phyloP scores from a whole-genome alignment of 176 grass and related monocot species.

The bread wheat (Triticum aestivum) region IWGSC_CS_RefSeq_v2.1 NC_057807.1:56256992-56257491 shows the following conservation, averaged over 20 bases:
- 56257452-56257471: slow-evolving; percentile 6
- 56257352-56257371: neutral
- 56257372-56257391: neutral
- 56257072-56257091: neutral
- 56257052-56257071: too few relatives aligned
- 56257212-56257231: neutral
- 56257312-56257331: slow-evolving; percentile 6
- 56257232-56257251: neutral
- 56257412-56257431: slow-evolving; percentile 1
- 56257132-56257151: slow-evolving; percentile 8
- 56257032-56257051: too few relatives aligned
- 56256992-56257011: too few relatives aligned
- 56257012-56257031: too few relatives aligned
- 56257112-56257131: neutral
- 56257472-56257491: neutral
- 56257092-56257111: slow-evolving; percentile 8
- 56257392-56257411: neutral
- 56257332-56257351: neutral
- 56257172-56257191: neutral
- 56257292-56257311: neutral
- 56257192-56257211: slow-evolving; percentile 1
- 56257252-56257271: neutral
- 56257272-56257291: neutral
- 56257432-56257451: neutral
- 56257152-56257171: slow-evolving; percentile 26